Base-by-base conservation (phyloP, 371 early-diverging fungal genomes). In the Mucor velutinosus region DNA sequence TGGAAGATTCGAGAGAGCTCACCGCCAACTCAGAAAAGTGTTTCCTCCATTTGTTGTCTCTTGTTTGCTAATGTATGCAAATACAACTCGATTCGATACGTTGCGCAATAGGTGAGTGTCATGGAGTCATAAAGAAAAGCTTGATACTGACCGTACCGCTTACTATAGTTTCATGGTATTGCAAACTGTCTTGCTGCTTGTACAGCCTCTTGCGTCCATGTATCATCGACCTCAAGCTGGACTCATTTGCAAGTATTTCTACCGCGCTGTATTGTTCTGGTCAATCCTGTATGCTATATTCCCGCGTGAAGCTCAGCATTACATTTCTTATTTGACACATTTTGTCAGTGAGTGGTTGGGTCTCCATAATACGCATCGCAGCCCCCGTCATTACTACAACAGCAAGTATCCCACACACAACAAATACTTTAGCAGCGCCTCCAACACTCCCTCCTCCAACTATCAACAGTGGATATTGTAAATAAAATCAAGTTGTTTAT, bases 71-170 rank as follows among this genome's bases (percentile, higher is more conserved):
- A 65, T 58, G 10, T 73, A 69, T 66, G 66, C 66, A 11, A 69
- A 73, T n/a, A 73, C 73, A 8, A 73, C 66, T 39, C 57, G 56
- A 51, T 73, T 68, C 51, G 73, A 73, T 58, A 62, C 66, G 3
- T 45, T 66, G 7, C 62, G 69, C n/a, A 51, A 58, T 29, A 63
- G 69, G 73, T 73, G 66, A 66, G 43, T 30, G 65, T 57, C 21
- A 10, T 35, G 32, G 15, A 41, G 33, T 7, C 1, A 41, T 7
- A 35, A 21, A 25, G 17, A 17, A 19, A 15, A 19, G 17, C 41
- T 41, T 1, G 1, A 41, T 7, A 3, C 33, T 35, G 14, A 55
- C 12, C 12, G 2, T 35, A 35, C 1, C 11, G 2, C 60, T 27
- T 6, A 14, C n/a, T 8, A 8, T 27, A 71, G 75, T 8, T 75